Evolutionary conservation across 2,329 filamentous ascomycete genomes (phyloP), one percentile per base, ranked within the genome.

Genomic region (Talaromyces sp.): DNA sequence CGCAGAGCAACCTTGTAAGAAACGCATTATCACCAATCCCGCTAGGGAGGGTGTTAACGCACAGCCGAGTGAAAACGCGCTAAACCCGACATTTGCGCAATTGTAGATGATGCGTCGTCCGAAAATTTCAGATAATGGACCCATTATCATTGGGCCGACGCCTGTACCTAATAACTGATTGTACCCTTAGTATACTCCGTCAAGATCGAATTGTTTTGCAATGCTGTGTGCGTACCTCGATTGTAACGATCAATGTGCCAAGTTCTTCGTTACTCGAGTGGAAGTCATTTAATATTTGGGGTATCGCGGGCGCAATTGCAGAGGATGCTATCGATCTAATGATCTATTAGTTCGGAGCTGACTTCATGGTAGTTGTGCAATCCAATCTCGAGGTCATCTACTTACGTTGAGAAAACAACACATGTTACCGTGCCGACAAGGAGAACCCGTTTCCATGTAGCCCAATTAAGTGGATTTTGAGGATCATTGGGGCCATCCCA

Each of bases 1-100:
- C 73, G 55, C 49, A 17, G 41, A 40, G 41, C 44, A 52, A 3
- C 55, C 48, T n/a, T 51, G 49, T 11, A 57, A 30, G 24, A 57
- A 57, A 5, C 55, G 48, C 29, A 57, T 33, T 7, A 48, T 29
- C 16, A 57, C 44, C 30, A 57, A 30, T 35, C 44, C 41, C 11
- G 27, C 13, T 17, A 54, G 32, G 16, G 33, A 49, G 3, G 55
- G 41, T 4, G 37, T 54, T 24, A 51, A 33, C 29, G 55, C 55
- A 32, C 44, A 49, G 8, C 51, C 55, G 14, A 49, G 7, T 9
- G 49, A 42, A 17, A 54, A 57, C 22, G 35, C 47, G 19, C 41
- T 51, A 44, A 57, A 57, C 39, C 48, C 44, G n/a, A 57, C 24
- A 47, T 54, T 57, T 27, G 51, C 51, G n/a, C 45, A n/a, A 29